These are phyloP conservation scores for Xylariaceae sp. DNA, from an alignment of 2,329 filamentous ascomycete genomes.

Conservation along the genomic window DNA sequence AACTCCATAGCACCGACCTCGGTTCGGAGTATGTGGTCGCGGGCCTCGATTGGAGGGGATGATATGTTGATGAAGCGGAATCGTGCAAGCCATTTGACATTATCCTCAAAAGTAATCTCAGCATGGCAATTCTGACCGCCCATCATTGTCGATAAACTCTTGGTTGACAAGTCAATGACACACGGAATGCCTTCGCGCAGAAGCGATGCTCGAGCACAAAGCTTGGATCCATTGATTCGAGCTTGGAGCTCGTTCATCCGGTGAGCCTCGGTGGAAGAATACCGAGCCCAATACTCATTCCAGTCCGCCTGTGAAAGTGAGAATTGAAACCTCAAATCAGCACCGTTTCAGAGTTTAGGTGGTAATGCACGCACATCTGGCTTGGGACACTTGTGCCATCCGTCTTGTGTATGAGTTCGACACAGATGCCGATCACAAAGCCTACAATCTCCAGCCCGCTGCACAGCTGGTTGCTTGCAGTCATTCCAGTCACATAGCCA, in stretches of 20 bases:
- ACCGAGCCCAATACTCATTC: constrained; percentile 13
- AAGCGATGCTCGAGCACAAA: constrained; percentile 20
- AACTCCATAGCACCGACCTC: constrained; percentile 28
- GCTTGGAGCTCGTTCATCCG: constrained; percentile 17
- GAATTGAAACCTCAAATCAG: no score
- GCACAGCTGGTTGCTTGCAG: constrained; percentile 23
- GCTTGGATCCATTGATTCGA: constrained; percentile 16
- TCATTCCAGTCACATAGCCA: constrained; percentile 18
- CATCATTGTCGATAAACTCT: constrained; percentile 25
- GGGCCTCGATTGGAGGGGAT: constrained; percentile 21
- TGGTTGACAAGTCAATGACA: constrained; percentile 18
- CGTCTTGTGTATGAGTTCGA: constrained; percentile 19
- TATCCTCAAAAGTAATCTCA: constrained; percentile 29
- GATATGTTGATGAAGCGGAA: constrained; percentile 19
- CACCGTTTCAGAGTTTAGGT: no score
- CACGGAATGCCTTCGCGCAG: constrained; percentile 18
- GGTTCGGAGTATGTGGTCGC: constrained; percentile 28
- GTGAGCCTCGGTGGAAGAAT: constrained; percentile 18
- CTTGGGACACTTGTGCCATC: constrained; percentile 22
- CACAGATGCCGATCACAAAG: constrained; percentile 28
- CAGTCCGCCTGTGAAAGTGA: constrained; percentile 12
- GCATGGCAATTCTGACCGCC: constrained; percentile 29
- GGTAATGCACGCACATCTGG: constrained; percentile 10
- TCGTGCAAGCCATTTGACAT: constrained; percentile 25
- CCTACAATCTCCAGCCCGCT: constrained; percentile 24